phyloP scores from a whole-genome alignment of 805 yeast genomes.

The Wickerhamiella domercqiae region DNA sequence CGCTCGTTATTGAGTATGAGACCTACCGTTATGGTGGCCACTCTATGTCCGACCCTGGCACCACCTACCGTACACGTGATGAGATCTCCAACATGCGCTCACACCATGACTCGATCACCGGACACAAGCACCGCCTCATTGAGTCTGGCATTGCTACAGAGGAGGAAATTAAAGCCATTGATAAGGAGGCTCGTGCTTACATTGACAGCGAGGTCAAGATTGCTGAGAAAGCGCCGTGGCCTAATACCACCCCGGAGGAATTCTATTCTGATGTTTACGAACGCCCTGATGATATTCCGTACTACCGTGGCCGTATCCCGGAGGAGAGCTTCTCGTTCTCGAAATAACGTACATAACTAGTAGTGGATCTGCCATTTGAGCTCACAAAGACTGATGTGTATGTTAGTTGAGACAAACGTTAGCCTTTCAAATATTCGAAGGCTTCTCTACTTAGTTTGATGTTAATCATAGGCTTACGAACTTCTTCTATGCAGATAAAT shows the following conservation, averaged over 20 bases:
- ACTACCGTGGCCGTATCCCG: conserved; percentile 74
- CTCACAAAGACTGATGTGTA: too few species aligned
- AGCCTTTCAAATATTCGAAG: too few species aligned
- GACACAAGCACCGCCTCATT: conserved; percentile 72
- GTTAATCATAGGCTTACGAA: too few species aligned
- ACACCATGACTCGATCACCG: conserved; percentile 93
- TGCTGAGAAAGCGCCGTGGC: conserved; percentile 89
- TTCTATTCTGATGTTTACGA: conserved; percentile 94
- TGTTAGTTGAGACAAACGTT: too few species aligned
- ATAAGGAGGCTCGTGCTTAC: conserved; percentile 89
- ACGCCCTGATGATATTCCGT: conserved; percentile 84
- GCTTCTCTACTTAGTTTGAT: too few species aligned
- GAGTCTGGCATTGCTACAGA: conserved; percentile 80
- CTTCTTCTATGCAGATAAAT: too few species aligned
- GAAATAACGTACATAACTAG: too few species aligned
- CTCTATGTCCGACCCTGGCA: conserved; percentile 99
- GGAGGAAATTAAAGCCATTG: conserved; percentile 86
- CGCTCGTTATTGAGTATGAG: conserved; percentile 89
- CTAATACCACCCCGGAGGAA: conserved; percentile 88
- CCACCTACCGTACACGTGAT: conserved; percentile 99
- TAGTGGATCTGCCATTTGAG: too few species aligned
- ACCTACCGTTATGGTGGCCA: conserved; percentile 99
- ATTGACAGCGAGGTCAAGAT: conserved; percentile 88
- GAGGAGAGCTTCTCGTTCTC: background rate
- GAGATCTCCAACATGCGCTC: conserved; percentile 99